phyloP scores from a whole-genome alignment of 257 asterid genomes.

The Perilla frutescens region DNA sequence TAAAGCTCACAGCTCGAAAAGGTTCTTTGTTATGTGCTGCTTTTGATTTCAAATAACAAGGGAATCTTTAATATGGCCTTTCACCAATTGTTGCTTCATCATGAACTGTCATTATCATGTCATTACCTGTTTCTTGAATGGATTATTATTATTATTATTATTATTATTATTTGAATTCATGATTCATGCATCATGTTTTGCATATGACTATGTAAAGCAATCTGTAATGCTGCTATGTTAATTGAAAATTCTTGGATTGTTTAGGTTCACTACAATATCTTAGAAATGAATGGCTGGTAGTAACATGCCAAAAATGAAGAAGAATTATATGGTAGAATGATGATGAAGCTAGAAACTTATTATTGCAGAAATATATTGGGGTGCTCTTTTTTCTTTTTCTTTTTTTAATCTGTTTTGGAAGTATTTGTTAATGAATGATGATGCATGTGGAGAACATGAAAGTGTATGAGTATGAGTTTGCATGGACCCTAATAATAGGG shows the following conservation, averaged over 20 bases:
- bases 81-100: background rate
- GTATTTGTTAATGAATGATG: slow-evolving; percentile 22
- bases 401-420: background rate
- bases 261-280: background rate
- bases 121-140: background rate
- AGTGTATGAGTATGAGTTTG: slow-evolving; percentile 8
- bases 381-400: background rate
- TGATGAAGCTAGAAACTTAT: background rate
- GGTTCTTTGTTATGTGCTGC: slow-evolving; percentile 1
- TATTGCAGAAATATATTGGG: background rate
- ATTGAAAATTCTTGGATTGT: background rate
- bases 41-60: background rate
- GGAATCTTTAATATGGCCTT: background rate
- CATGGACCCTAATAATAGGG: slow-evolving; percentile 46
- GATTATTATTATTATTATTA: no score
- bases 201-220: no score
- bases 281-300: background rate
- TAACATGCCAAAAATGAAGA: background rate
- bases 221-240: background rate
- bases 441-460: slow-evolving; percentile 62
- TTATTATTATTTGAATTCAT: no score
- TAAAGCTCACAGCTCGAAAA: background rate
- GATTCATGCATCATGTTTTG: no score
- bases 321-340: background rate
- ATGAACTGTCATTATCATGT: background rate